phyloP scores from a whole-genome alignment of 1,139 yeast genomes.

The Hemisphaericaspora xylanilytica region DNA sequence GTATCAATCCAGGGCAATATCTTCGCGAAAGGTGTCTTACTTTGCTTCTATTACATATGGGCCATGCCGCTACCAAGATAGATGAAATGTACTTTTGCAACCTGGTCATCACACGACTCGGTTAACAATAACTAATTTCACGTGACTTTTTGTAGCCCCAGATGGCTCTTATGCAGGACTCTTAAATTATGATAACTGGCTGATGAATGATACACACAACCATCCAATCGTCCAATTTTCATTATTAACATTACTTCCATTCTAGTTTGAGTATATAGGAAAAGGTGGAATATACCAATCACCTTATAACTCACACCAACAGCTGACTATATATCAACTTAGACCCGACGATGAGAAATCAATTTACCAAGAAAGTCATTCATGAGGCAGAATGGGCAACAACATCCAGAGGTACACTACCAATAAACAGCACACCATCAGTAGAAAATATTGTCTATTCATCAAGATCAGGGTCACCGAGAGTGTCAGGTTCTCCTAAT shows the following conservation, averaged over 20 bases:
- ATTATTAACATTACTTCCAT: not conserved
- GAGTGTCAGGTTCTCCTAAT: constrained; percentile 22
- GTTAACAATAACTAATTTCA: not conserved
- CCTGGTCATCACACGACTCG: not conserved
- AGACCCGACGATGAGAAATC: constrained; percentile 1
- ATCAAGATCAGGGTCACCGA: constrained; percentile 20
- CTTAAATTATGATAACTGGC: not conserved
- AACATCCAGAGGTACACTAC: constrained; percentile 26
- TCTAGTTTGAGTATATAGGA: too few species aligned
- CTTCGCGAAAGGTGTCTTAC: too few species aligned
- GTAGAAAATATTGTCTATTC: constrained; percentile 14
- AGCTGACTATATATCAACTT: too few species aligned
- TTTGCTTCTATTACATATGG: too few species aligned
- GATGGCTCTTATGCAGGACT: not conserved
- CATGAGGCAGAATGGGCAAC: constrained; percentile 35
- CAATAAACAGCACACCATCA: constrained; percentile 27
- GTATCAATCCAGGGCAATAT: too few species aligned
- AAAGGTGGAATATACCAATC: too few species aligned
- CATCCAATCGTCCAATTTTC: not conserved
- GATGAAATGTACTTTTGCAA: too few species aligned
- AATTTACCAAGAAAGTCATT: constrained; percentile 8
- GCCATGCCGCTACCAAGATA: too few species aligned
- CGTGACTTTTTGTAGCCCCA: not conserved
- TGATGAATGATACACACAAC: not conserved
- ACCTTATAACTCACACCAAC: not conserved